A percentile compares a stretch with the other conserved stretches of the same genome.
Evolutionary conservation across 179 eudicot species (phyloP).

Genomic region (Corrigiola litoralis): DNA sequence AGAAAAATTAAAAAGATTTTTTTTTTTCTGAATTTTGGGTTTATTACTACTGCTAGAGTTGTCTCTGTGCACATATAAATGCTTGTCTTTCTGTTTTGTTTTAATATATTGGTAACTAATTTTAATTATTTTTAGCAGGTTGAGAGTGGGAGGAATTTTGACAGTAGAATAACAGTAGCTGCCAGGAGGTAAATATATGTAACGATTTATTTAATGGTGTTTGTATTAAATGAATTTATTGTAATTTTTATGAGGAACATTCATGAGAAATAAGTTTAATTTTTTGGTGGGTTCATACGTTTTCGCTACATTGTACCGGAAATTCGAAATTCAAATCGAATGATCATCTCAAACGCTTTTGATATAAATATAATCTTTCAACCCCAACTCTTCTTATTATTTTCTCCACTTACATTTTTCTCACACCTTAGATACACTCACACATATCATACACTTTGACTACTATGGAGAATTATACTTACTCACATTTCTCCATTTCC

Average conservation of each 20-base stretch:
- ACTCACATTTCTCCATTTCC: too few relatives aligned
- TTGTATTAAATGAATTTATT: background rate
- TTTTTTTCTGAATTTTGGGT: too few relatives aligned
- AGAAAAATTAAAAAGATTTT: too few relatives aligned
- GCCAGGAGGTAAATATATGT: too few relatives aligned
- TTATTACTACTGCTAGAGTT: too few relatives aligned
- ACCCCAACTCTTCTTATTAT: background rate
- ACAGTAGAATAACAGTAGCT: too few relatives aligned
- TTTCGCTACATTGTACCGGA: slow-evolving; percentile 23
- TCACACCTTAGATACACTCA: background rate
- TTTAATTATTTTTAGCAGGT: too few relatives aligned
- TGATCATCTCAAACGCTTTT: slow-evolving; percentile 7
- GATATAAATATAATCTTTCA: background rate
- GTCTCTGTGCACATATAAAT: too few relatives aligned
- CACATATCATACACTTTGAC: too few relatives aligned
- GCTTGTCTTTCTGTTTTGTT: too few relatives aligned
- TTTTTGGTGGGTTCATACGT: slow-evolving; percentile 9
- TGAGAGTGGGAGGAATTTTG: too few relatives aligned
- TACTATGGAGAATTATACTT: background rate
- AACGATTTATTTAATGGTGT: background rate
- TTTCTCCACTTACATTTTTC: background rate
- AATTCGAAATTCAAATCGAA: slow-evolving; percentile 28
- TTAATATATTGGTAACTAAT: too few relatives aligned
- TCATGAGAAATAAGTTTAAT: slow-evolving; percentile 3
- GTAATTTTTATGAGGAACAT: background rate